Evolutionary conservation across 306 rosid species (phyloP), one percentile per base, ranked within the genome.

Genomic region (Adenanthera pavonina): DNA sequence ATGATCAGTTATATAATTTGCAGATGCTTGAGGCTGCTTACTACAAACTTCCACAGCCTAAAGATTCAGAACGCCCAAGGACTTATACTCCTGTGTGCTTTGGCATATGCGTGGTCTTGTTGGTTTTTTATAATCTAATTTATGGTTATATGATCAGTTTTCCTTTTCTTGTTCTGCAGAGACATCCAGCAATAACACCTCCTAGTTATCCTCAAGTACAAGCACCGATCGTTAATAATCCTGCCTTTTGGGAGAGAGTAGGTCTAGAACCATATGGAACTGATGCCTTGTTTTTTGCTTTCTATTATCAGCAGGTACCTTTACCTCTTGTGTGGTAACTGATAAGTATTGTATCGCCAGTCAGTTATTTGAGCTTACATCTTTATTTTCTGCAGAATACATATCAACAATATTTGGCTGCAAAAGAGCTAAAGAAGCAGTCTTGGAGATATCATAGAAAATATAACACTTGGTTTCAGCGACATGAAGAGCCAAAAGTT

Each of bases 381-480:
- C 35, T 14, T 75, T 81, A 25, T 65, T 85, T 56, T n/a, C 35
- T 76, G 83, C 91, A 96, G 99, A 94, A 92, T 86, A 94, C 99
- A 20, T 91, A 89, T 82, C 99, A 94, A 82, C 98, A 96, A 75
- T 96, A 96, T 86, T 81, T 94, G 92, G 98, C 98, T 70, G 99
- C 98, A 74, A 96, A 92, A 88, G 99, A 96, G 85, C 91, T 96
- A 83, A 96, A 96, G 91, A 94, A 94, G 88, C 99, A 96, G 84
- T 90, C 99, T 67, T 96, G 99, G 99, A 91, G 99, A 89, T 96
- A 89, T 86, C 99, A 96, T 89, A 88, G 93, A 88, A 96, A 91
- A 85, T 94, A 92, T 77, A 90, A 92, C 84, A 91, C 97, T 38
- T 96, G 99, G 98, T 96, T 93, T 90, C 98, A 96, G 84, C 89